A percentile compares a stretch with the other conserved stretches of the same genome.
Evolutionary conservation across 352 stramenopile species (phyloP).

Genomic region (Blastocystis sp.): DNA sequence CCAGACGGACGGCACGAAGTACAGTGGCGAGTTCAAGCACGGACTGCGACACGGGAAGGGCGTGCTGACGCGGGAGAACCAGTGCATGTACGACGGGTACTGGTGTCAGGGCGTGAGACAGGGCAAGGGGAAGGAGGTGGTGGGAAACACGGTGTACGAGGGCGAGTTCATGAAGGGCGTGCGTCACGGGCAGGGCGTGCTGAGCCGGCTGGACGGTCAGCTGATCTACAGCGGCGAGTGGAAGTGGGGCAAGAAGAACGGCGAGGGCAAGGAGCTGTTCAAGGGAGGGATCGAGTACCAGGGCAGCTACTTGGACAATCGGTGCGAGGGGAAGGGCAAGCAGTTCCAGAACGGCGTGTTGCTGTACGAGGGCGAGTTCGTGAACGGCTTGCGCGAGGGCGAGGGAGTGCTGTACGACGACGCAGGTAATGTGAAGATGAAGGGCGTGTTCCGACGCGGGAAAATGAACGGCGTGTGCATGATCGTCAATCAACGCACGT

Average conservation of each 20-base stretch:
- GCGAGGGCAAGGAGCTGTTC: slow-evolving; percentile 57
- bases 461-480: slow-evolving; percentile 57
- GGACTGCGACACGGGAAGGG: slow-evolving; percentile 32
- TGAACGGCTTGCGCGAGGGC: slow-evolving; percentile 58
- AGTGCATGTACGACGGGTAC: slow-evolving; percentile 39
- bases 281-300: slow-evolving; percentile 62
- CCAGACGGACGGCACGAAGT: slow-evolving; percentile 7
- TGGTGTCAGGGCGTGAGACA: slow-evolving; percentile 43
- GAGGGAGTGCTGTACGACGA: slow-evolving; percentile 25
- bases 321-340: slow-evolving; percentile 36
- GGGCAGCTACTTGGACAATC: slow-evolving; percentile 45
- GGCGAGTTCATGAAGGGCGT: slow-evolving; percentile 36
- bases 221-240: slow-evolving; percentile 56
- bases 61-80: not conserved
- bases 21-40: slow-evolving; percentile 8
- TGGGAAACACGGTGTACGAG: slow-evolving; percentile 9
- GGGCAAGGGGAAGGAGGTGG: slow-evolving; percentile 45
- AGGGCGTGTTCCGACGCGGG: slow-evolving; percentile 12
- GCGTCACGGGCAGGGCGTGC: slow-evolving; percentile 34
- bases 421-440: slow-evolving; percentile 17
- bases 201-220: slow-evolving; percentile 22
- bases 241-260: slow-evolving; percentile 48
- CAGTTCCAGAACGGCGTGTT: slow-evolving; percentile 33
- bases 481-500: not conserved
- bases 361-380: slow-evolving; percentile 64